phyloP scores from a whole-genome alignment of 139 green algal species.

The Yamagishiella unicocca region DNA sequence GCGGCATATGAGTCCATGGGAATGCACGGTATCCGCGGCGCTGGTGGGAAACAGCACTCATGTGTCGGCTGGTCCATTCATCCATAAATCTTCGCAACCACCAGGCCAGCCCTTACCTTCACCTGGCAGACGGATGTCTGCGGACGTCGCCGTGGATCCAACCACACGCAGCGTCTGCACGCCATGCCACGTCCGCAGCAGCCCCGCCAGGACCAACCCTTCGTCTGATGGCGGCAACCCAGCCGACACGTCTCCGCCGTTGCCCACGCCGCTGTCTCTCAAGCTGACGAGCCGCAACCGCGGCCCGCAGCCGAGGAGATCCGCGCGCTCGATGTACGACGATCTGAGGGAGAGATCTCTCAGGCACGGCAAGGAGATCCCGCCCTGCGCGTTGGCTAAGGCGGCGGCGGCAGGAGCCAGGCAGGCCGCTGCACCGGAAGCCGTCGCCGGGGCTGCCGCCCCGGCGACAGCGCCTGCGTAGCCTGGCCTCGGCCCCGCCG shows the following conservation, averaged over 20 bases:
- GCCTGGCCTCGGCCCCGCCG: neutral
- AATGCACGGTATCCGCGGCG: too few relatives aligned
- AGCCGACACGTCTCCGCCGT: too few relatives aligned
- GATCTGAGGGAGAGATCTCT: neutral
- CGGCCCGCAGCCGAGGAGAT: neutral
- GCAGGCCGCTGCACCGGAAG: too few relatives aligned
- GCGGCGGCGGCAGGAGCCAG: too few relatives aligned
- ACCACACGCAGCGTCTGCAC: slow-evolving; percentile 28
- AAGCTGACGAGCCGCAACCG: slow-evolving; percentile 22
- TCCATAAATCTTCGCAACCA: too few relatives aligned
- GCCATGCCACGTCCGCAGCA: slow-evolving; percentile 26
- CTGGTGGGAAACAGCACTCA: too few relatives aligned
- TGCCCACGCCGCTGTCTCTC: slow-evolving; percentile 8
- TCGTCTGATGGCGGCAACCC: too few relatives aligned
- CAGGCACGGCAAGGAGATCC: neutral
- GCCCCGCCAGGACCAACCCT: neutral
- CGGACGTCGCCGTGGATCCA: neutral
- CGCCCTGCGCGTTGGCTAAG: neutral
- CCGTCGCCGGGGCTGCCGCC: too few relatives aligned
- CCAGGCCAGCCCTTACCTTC: neutral
- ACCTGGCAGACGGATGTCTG: neutral
- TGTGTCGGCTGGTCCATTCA: too few relatives aligned
- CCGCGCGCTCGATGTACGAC: neutral
- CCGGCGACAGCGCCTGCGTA: neutral
- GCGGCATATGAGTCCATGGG: too few relatives aligned